These are phyloP conservation scores for Prosopis cineraria DNA, from an alignment of 306 rosid genomes.

Conservation along the genomic window DNA sequence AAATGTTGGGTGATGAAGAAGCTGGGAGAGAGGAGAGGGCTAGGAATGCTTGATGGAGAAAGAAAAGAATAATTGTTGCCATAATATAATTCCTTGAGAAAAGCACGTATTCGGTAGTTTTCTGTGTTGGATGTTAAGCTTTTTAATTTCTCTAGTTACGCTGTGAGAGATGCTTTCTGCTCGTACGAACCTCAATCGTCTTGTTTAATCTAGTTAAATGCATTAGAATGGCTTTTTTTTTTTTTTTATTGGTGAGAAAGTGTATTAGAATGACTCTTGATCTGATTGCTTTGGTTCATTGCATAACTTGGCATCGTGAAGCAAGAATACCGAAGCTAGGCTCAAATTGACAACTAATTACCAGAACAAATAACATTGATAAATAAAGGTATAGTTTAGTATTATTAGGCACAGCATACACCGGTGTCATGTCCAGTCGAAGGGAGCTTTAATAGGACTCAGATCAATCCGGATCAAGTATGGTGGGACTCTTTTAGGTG, in stretches of 20 bases:
- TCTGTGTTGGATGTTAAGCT: not conserved
- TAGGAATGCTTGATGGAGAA: slow-evolving; percentile 43
- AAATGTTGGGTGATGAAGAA: not conserved
- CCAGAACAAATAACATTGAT: not conserved
- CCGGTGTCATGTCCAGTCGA: no score
- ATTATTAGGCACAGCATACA: no score
- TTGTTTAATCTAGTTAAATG: not conserved
- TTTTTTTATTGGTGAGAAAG: not conserved
- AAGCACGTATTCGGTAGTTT: not conserved
- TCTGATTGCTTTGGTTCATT: not conserved
- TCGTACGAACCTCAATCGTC: not conserved
- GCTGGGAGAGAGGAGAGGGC: slow-evolving; percentile 27
- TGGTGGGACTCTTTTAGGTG: no score
- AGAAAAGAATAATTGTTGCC: slow-evolving; percentile 64
- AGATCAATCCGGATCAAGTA: no score
- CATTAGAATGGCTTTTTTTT: no score
- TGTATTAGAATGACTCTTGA: not conserved
- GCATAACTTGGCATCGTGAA: not conserved
- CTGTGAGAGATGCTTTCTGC: not conserved
- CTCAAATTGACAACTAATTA: not conserved
- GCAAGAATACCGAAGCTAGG: not conserved
- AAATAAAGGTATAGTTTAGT: no score
- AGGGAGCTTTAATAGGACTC: no score
- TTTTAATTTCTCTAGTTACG: not conserved
- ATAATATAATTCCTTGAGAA: not conserved